A percentile compares a stretch with the other conserved stretches of the same genome.
Evolutionary conservation across 2,329 filamentous ascomycete species (phyloP).

Genomic region (Pseudogymnoascus sp.): DNA sequence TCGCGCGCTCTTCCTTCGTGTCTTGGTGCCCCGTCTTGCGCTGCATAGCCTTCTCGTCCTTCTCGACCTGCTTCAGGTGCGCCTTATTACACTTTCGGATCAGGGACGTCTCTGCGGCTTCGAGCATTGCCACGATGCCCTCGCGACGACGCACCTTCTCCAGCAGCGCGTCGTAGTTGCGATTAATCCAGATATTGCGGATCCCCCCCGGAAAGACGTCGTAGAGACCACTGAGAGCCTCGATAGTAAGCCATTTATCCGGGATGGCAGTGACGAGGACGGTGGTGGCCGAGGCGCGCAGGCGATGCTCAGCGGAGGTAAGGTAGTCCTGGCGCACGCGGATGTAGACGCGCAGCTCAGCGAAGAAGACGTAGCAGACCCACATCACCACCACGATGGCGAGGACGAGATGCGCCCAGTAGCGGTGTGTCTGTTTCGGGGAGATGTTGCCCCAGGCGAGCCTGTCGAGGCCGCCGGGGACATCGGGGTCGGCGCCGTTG

Average conservation of each 20-base stretch:
- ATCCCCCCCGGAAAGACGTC: constrained; percentile 96
- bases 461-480: constrained; percentile 60
- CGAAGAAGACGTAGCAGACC: constrained; percentile 81
- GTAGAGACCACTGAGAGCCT: constrained; percentile 76
- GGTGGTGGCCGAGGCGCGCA: constrained; percentile 89
- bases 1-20: constrained; percentile 32
- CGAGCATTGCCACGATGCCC: constrained; percentile 63
- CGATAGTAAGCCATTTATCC: constrained; percentile 78
- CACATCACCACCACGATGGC: constrained; percentile 73
- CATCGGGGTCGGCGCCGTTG: constrained; percentile 37
- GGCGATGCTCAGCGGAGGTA: constrained; percentile 87
- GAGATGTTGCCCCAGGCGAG: constrained; percentile 85
- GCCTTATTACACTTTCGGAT: constrained; percentile 74
- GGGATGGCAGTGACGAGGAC: constrained; percentile 90
- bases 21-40: constrained; percentile 2
- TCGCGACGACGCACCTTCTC: constrained; percentile 78
- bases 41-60: constrained; percentile 15
- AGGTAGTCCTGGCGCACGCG: constrained; percentile 91
- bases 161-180: constrained; percentile 74
- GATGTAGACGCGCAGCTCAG: constrained; percentile 80
- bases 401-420: constrained; percentile 79
- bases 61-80: constrained; percentile 56
- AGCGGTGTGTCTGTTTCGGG: constrained; percentile 57
- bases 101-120: constrained; percentile 76
- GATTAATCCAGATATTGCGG: constrained; percentile 93